These are phyloP conservation scores for Lagenidium sp. DNA, from an alignment of 352 stramenopile species.

Conservation along the genomic window DNA sequence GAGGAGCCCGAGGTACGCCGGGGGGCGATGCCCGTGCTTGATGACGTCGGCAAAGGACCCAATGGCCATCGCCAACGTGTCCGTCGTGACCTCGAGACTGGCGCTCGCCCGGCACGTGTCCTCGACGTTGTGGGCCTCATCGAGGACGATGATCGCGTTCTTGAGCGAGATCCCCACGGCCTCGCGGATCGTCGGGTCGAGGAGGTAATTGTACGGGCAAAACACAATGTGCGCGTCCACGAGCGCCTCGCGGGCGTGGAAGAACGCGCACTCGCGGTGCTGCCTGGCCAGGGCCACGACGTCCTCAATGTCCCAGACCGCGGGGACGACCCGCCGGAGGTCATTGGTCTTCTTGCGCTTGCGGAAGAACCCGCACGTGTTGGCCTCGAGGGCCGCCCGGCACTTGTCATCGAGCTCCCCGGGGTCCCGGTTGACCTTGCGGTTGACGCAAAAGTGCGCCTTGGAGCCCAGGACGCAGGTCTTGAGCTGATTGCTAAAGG, in stretches of 20 bases:
- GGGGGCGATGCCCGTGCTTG: slow-evolving; percentile 42
- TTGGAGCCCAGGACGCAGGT: slow-evolving; percentile 80
- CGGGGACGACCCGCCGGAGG: slow-evolving; percentile 30
- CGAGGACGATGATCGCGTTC: slow-evolving; percentile 70
- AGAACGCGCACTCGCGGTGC: slow-evolving; percentile 76
- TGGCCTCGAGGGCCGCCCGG: slow-evolving; percentile 35
- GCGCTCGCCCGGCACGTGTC: slow-evolving; percentile 75
- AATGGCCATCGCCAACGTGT: slow-evolving; percentile 37
- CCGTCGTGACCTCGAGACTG: slow-evolving; percentile 58
- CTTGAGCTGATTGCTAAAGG: slow-evolving; percentile 34
- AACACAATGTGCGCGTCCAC: slow-evolving; percentile 72
- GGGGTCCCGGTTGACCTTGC: slow-evolving; percentile 49
- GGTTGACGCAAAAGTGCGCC: slow-evolving; percentile 73
- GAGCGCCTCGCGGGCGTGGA: slow-evolving; percentile 39
- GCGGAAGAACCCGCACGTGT: slow-evolving; percentile 43
- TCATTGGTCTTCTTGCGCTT: slow-evolving; percentile 47
- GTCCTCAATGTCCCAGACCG: slow-evolving; percentile 84
- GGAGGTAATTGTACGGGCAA: slow-evolving; percentile 85
- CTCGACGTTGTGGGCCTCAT: slow-evolving; percentile 86
- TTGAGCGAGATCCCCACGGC: slow-evolving; percentile 64
- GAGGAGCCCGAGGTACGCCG: slow-evolving; percentile 29
- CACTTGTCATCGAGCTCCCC: slow-evolving; percentile 74
- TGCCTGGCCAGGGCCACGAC: slow-evolving; percentile 61
- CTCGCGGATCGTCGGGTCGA: slow-evolving; percentile 67
- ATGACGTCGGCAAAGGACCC: slow-evolving; percentile 56